Base-by-base conservation (phyloP, 169 alveolate species). In the Toxoplasma gondii region DNA sequence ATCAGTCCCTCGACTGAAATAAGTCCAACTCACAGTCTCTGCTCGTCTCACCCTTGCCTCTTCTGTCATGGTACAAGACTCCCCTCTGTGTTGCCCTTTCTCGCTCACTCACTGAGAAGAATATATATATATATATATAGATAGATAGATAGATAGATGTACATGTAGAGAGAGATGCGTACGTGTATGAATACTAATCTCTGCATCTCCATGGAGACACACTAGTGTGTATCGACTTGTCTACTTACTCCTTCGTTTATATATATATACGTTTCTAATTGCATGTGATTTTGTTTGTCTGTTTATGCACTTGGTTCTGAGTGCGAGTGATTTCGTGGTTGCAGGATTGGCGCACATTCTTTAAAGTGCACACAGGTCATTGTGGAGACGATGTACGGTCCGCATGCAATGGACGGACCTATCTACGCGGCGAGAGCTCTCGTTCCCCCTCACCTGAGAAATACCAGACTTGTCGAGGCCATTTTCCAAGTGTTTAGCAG, bases 401-500 rank as follows among this genome's bases (percentile, higher is more conserved):
- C 91, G 39, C 93, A 95, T 38, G 81, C 88, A 2, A 94, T 95
- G n/a, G 97, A 96, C 92, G 97, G 97, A 0, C 91, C 95, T 29
- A 80, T 96, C 34, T 95, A 95, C 88, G 96, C 97, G 0, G 92
- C 97, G 64, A 91, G 97, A 64, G 82, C 88, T 38, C 93, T 96
- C 87, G 94, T 96, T 58, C 97, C 97, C 27, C 96, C 97, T 10
- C 82, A 88, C n/a, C 94, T 94, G 39, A 87, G 97, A 38, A 93
- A 94, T 58, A 95, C 94, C 78, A 93, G 95, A 27, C 94, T 96
- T 24, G 88, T 96, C 53, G 96, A 95, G 70, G 94, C 95, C 34
- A 91, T 88, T 0, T 90, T 94, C 17, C 96, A 92, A 69, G 34
- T 93, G 29, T 36, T 93, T 31, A 64, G 78, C 91, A 44, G 88